Evolutionary conservation across 75 land plant genomes (phyloP).

Genomic region (Chamaecyparis obtusa): DNA sequence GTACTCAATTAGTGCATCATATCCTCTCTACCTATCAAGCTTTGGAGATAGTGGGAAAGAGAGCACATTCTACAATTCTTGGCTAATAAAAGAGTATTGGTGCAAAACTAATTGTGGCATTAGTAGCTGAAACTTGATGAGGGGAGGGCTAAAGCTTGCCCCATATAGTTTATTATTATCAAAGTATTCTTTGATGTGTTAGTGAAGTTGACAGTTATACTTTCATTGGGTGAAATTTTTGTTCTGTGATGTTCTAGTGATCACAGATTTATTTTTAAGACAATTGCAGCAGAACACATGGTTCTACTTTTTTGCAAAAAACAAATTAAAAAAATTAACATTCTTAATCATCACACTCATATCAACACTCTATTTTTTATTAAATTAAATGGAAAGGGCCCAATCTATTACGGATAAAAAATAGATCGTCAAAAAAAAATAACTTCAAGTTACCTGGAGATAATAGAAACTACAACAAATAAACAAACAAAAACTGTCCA

Average conservation of each 20-base stretch:
- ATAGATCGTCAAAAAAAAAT: no score
- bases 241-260: slow-evolving; percentile 3
- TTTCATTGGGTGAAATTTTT: slow-evolving; percentile 1
- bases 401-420: no score
- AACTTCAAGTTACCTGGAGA: no score
- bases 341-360: no score
- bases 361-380: no score
- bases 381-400: no score
- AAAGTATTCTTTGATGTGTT: slow-evolving; percentile 12
- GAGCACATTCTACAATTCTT: neutral
- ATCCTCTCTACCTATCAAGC: neutral
- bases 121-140: neutral
- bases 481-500: no score
- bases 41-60: slow-evolving; percentile 10
- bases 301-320: neutral
- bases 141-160: neutral
- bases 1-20: neutral
- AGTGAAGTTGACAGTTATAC: slow-evolving; percentile 14
- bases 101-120: neutral
- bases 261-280: slow-evolving; percentile 7
- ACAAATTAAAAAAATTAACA: no score
- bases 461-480: no score
- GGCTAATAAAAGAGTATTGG: slow-evolving; percentile 1
- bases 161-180: neutral
- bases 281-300: slow-evolving; percentile 7